phyloP scores from a whole-genome alignment of 805 yeast genomes.

The Lachancea fermentati region DNA sequence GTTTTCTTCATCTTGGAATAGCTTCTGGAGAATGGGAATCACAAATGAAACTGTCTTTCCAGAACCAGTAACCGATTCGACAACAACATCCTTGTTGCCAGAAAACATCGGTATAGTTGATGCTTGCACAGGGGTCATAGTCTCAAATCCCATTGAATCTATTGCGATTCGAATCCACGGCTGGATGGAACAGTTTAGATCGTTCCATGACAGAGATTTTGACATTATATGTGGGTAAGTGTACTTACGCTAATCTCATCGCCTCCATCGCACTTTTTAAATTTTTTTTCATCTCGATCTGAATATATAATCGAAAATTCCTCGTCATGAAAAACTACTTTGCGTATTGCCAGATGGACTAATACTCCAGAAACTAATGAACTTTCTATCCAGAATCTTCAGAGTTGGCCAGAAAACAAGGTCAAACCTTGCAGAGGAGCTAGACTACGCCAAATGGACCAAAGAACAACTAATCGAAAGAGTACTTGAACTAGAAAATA shows the following conservation, averaged over 20 bases:
- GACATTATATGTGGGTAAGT: slow-evolving; percentile 16
- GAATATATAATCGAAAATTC: no score
- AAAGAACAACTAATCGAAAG: slow-evolving; percentile 56
- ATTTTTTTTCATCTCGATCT: not conserved
- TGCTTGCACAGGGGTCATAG: slow-evolving; percentile 97
- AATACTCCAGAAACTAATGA: slow-evolving; percentile 12
- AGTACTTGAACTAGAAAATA: slow-evolving; percentile 50
- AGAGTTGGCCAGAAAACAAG: slow-evolving; percentile 9
- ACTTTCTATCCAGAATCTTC: slow-evolving; percentile 14
- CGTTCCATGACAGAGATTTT: slow-evolving; percentile 57
- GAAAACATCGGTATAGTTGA: slow-evolving; percentile 82
- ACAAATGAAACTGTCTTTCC: slow-evolving; percentile 95
- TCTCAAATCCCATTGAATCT: slow-evolving; percentile 62
- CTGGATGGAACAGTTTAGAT: slow-evolving; percentile 45
- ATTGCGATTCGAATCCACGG: slow-evolving; percentile 72
- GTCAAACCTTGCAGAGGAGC: slow-evolving; percentile 6
- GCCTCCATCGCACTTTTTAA: not conserved
- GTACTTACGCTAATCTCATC: not conserved
- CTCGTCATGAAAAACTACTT: no score
- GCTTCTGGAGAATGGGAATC: slow-evolving; percentile 71
- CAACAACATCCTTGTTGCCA: slow-evolving; percentile 89
- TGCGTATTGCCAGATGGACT: no score
- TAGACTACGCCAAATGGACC: slow-evolving; percentile 55
- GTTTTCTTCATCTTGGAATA: slow-evolving; percentile 36
- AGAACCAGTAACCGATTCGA: slow-evolving; percentile 95